Evolutionary conservation across 371 early-diverging fungal genomes (phyloP), one percentile per base, ranked within the genome.

Genomic region (Mortierella sp.): DNA sequence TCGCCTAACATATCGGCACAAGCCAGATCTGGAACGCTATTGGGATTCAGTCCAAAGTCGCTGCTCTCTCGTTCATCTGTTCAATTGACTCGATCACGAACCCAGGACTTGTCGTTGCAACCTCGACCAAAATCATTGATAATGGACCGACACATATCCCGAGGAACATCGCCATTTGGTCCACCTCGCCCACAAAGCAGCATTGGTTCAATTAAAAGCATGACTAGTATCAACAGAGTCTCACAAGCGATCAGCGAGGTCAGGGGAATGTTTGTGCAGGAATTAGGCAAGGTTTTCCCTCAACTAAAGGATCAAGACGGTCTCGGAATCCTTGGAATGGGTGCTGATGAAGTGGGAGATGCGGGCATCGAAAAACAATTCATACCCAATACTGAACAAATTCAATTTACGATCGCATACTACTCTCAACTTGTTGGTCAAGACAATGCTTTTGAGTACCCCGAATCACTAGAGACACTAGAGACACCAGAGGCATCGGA

Each of bases 191-290:
- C 71, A 21, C 72, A 63, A 67, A 67, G 24, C 19, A 74, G 68
- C 21, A 58, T 63, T 16, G 28, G 50, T 4, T 70, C 71, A 4
- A 22, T 74, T 15, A 75, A 66, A 33, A 63, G 41, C 15, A 63
- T 81, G 60, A 48, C 67, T 2, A 52, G 76, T 22, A 76, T 81
- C 53, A 76, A 72, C 48, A 69, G 82, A 5, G 82, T 81, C 13
- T 81, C 82, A 2, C 76, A 76, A 16, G 82, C 82, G 7, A 81
- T 81, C 19, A 72, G 82, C 40, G 82, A 81, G 63, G 82, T 81
- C 36, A 68, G 82, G 63, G 82, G 82, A n/a, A 81, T 81, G 38
- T 81, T 81, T 69, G 82, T 81, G 10, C 82, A 81, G 73, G 82
- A 81, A 28, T 69, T 81, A 1, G 82, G 82, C 40, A 76, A 76